phyloP scores from a whole-genome alignment of 306 rosid genomes.

The Myrica gale region DNA sequence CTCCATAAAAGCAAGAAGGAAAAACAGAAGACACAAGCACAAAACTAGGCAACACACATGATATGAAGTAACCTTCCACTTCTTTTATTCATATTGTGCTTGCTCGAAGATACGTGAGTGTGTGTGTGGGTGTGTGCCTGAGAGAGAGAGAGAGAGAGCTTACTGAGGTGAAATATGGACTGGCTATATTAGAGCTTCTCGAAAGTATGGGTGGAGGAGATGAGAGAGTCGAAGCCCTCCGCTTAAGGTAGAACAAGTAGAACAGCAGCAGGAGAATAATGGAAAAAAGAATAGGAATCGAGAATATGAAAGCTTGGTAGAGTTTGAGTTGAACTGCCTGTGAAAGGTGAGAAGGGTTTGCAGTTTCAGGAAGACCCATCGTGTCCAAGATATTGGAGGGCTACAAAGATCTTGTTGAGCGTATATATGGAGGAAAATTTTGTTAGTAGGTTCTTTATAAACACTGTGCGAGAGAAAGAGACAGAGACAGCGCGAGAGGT shows the following conservation, averaged over 20 bases:
- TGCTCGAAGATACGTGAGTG: background rate
- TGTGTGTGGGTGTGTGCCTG: background rate
- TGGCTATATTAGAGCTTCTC: conserved; percentile 30
- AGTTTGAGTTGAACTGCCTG: conserved; percentile 78
- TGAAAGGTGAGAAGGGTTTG: conserved; percentile 56
- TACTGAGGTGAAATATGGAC: conserved; percentile 45
- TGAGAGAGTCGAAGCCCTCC: conserved; percentile 63
- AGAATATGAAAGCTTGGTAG: conserved; percentile 90
- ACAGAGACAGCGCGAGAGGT: conserved; percentile 3
- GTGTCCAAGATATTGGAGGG: conserved; percentile 16
- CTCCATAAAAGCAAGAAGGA: background rate
- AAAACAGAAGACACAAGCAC: background rate
- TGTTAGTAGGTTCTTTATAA: background rate
- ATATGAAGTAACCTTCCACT: background rate
- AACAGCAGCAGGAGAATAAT: conserved; percentile 70
- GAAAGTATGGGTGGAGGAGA: conserved; percentile 47
- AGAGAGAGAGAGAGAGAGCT: conserved; percentile 24
- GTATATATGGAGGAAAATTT: conserved; percentile 6
- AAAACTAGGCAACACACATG: background rate
- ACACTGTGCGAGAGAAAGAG: background rate
- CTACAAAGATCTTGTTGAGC: background rate
- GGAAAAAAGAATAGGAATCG: conserved; percentile 83
- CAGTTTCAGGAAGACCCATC: conserved; percentile 59
- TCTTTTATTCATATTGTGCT: background rate
- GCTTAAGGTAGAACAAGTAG: conserved; percentile 86